Conservation (phyloP, 495 filamentous ascomycete species). For the Aspergillus cavernicola region DNA sequence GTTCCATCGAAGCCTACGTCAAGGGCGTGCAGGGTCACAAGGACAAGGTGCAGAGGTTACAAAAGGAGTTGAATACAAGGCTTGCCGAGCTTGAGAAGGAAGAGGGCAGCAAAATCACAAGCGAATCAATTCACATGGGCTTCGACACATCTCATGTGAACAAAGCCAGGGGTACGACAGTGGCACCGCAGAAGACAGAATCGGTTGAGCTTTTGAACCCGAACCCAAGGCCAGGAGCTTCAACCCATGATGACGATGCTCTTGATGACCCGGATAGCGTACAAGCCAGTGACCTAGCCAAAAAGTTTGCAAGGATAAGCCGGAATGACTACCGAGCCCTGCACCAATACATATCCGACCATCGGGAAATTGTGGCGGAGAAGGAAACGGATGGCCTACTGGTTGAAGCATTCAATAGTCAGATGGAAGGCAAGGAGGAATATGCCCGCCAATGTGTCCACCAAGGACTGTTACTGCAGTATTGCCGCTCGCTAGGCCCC, state of each 20-base stretch:
- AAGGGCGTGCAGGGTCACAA: slow-evolving; percentile 72
- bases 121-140: slow-evolving; percentile 84
- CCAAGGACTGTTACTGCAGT: slow-evolving; percentile 87
- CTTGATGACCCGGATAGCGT: slow-evolving; percentile 69
- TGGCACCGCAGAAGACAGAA: slow-evolving; percentile 28
- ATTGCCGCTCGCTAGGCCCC: slow-evolving; percentile 81
- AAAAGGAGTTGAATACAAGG: slow-evolving; percentile 66
- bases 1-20: slow-evolving; percentile 67
- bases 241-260: slow-evolving; percentile 51
- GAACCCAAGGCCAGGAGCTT: slow-evolving; percentile 34
- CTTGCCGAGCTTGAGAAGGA: slow-evolving; percentile 82
- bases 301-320: slow-evolving; percentile 75
- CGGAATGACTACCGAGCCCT: slow-evolving; percentile 67
- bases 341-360: slow-evolving; percentile 66
- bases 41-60: slow-evolving; percentile 70
- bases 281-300: slow-evolving; percentile 70
- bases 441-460: slow-evolving; percentile 88
- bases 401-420: slow-evolving; percentile 83
- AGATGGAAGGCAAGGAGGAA: slow-evolving; percentile 68
- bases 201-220: slow-evolving; percentile 81
- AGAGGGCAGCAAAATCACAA: slow-evolving; percentile 87
- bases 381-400: slow-evolving; percentile 88
- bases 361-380: slow-evolving; percentile 78
- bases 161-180: slow-evolving; percentile 49
- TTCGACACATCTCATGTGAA: slow-evolving; percentile 79